Evolutionary conservation across 768 basidiomycete genomes (phyloP), one percentile per base, ranked within the genome.

Genomic region (Rossbeevera mucosa): DNA sequence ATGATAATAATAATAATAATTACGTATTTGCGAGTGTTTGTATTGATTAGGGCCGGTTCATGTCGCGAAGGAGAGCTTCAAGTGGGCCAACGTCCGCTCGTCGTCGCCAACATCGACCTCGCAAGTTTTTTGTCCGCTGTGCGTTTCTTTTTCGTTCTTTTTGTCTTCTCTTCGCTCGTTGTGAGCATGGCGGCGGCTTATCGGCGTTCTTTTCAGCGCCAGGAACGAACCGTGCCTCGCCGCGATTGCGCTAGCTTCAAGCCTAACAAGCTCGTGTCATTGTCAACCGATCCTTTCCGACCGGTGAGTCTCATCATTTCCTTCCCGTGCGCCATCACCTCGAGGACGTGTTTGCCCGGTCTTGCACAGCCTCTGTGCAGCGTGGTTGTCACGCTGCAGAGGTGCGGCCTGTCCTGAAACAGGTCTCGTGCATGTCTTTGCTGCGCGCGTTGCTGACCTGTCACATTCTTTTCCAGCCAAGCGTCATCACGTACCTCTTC

Each of bases 1-100:
- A 62, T 50, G 58, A 48, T 55, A 55, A 60, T 61, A 63, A 64
- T 64, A 28, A 28, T 36, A 36, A 36, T 36, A n/a, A n/a, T n/a
- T n/a, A n/a, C n/a, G 2, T 58, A 2, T 69, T 69, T 69, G 67
- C 11, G n/a, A 13, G 33, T 69, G 55, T 71, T 69, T 69, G 60
- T 53, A 16, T 67, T 67, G 11, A 59, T 71, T 69, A 69, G 67
- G 67, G 67, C 67, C 63, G 67, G 67, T 64, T 57, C 45, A 51
- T 53, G 63, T 58, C 62, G 59, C 52, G 60, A 49, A 51, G 43
- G 59, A 55, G 55, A 54, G 54, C 45, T 63, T 31, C 56, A 28
- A 56, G 57, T n/a, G n/a, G n/a, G 65, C 52, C 61, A 62, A 44
- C 57, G 55, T 61, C 53, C 47, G 58, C 57, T 65, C 59, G 61